phyloP scores from a whole-genome alignment of 306 rosid species.

The Bauhinia variegata region DNA sequence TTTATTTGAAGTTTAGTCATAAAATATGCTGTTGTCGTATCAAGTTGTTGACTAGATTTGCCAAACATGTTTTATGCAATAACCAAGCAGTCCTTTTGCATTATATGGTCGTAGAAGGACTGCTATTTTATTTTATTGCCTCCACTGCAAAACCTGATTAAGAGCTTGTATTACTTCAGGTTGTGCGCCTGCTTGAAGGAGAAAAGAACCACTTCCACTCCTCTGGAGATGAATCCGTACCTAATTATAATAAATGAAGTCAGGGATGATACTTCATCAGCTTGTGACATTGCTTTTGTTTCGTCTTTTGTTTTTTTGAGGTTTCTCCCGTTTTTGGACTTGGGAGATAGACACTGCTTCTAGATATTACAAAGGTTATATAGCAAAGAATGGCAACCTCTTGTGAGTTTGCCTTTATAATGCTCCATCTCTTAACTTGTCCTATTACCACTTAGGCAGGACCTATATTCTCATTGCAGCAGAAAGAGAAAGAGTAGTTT shows the following conservation, averaged over 20 bases:
- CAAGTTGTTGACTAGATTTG: no score
- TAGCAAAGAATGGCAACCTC: slow-evolving; percentile 22
- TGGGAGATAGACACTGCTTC: neutral
- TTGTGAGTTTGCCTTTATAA: neutral
- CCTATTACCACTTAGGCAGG: neutral
- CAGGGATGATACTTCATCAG: no score
- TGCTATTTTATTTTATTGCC: neutral
- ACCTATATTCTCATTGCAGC: no score
- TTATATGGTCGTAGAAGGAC: neutral
- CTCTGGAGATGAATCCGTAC: slow-evolving; percentile 44
- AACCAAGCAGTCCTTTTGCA: no score
- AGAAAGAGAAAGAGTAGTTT: no score
- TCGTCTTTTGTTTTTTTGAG: neutral
- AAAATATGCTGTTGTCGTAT: no score
- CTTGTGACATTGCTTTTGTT: slow-evolving; percentile 5
- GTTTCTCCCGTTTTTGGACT: slow-evolving; percentile 25
- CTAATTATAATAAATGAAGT: slow-evolving; percentile 35
- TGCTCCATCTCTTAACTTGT: neutral
- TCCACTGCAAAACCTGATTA: neutral
- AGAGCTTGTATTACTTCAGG: slow-evolving; percentile 47
- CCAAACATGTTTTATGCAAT: no score
- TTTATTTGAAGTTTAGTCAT: no score
- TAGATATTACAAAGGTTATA: neutral
- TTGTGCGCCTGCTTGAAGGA: slow-evolving; percentile 84
- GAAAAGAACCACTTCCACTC: slow-evolving; percentile 52